These are phyloP conservation scores for Candida dajiaensis DNA, from an alignment of 805 yeast genomes.

Conservation along the genomic window DNA sequence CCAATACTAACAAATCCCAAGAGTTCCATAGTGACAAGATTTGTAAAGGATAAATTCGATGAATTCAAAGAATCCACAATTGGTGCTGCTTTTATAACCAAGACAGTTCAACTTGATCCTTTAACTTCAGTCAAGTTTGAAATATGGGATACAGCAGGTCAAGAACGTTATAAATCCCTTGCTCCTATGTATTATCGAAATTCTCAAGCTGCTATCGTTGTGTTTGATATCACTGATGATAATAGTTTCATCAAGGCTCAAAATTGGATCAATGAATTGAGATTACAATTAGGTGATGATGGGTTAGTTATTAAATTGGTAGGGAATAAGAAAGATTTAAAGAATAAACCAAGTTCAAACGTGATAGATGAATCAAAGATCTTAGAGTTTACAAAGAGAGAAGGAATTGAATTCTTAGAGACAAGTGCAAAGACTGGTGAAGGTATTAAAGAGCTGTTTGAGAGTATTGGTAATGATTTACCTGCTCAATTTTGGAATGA, in stretches of 20 bases:
- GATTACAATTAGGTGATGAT: conserved; percentile 39
- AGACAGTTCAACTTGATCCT: conserved; percentile 50
- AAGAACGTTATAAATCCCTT: conserved; percentile 68
- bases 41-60: conserved; percentile 68
- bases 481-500: conserved; percentile 27
- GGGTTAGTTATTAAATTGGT: conserved; percentile 77
- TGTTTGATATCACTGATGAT: conserved; percentile 72
- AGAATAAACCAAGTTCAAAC: conserved; percentile 12
- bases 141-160: conserved; percentile 88
- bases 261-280: conserved; percentile 77
- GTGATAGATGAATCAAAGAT: conserved; percentile 18
- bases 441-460: conserved; percentile 44
- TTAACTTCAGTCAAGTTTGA: conserved; percentile 60
- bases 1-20: not conserved
- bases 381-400: conserved; percentile 24
- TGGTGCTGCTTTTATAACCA: conserved; percentile 81
- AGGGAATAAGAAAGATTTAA: conserved; percentile 79
- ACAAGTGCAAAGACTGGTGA: conserved; percentile 58
- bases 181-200: conserved; percentile 84
- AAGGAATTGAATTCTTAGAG: conserved; percentile 20
- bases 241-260: conserved; percentile 75
- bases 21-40: conserved; percentile 55
- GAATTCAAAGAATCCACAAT: conserved; percentile 74
- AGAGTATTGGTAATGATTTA: conserved; percentile 39
- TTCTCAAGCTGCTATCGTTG: conserved; percentile 79